These are phyloP conservation scores for Hypoxylon fuscum DNA, from an alignment of 495 filamentous ascomycete species.

Conservation along the genomic window DNA sequence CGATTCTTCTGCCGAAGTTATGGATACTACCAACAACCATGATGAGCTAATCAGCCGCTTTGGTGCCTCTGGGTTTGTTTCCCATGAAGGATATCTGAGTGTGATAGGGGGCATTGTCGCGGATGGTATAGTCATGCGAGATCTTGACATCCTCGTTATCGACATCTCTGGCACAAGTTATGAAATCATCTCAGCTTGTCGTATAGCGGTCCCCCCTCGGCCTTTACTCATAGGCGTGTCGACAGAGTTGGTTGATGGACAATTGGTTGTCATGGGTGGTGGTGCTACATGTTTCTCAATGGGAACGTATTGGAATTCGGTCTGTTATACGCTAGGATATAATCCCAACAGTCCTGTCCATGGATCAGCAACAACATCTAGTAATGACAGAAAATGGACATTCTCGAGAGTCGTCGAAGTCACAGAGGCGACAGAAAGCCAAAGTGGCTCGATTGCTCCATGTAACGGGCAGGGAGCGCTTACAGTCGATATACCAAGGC, in stretches of 20 bases:
- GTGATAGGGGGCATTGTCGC: conserved; percentile 62
- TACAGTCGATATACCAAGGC: conserved; percentile 54
- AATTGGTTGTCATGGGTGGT: conserved; percentile 74
- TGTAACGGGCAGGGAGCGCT: conserved; percentile 15
- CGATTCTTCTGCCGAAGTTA: neutral
- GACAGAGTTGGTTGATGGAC: conserved; percentile 47
- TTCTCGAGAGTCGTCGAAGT: conserved; percentile 31
- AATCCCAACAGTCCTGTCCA: neutral
- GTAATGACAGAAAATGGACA: conserved; percentile 5
- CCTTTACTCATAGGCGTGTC: conserved; percentile 75
- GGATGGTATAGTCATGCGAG: conserved; percentile 47
- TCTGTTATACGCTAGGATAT: conserved; percentile 49
- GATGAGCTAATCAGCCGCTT: conserved; percentile 44
- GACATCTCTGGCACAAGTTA: conserved; percentile 13
- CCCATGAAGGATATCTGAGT: conserved; percentile 32
- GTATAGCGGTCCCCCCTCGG: conserved; percentile 38
- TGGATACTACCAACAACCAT: conserved; percentile 2
- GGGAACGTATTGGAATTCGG: conserved; percentile 78
- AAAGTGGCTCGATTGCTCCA: conserved; percentile 3
- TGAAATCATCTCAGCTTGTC: conserved; percentile 22
- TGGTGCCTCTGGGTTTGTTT: conserved; percentile 45
- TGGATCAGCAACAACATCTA: neutral
- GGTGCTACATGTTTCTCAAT: conserved; percentile 92
- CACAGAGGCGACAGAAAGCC: conserved; percentile 21
- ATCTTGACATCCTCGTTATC: conserved; percentile 43